A percentile compares a stretch with the other conserved stretches of the same genome.
Evolutionary conservation across 2,329 filamentous ascomycete species (phyloP).

Genomic region (Verticillium isaacii): DNA sequence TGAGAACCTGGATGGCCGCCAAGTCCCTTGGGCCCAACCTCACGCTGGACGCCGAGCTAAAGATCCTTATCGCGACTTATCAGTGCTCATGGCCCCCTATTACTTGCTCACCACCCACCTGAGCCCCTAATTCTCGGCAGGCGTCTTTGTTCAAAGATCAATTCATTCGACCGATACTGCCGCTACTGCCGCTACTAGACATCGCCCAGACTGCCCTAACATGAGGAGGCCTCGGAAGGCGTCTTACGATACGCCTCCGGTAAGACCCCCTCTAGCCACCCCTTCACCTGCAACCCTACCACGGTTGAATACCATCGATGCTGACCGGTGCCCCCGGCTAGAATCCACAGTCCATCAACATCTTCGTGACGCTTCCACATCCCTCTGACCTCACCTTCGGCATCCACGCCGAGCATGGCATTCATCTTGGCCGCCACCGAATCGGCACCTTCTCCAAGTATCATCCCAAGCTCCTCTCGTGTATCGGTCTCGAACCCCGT

Average conservation of each 20-base stretch:
- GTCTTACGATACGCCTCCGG: slow-evolving; percentile 13
- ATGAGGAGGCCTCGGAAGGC: not conserved
- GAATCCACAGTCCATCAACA: slow-evolving; percentile 28
- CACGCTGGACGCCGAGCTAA: not conserved
- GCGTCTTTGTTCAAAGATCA: not conserved
- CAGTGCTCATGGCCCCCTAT: not conserved
- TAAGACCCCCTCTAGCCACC: slow-evolving; percentile 24
- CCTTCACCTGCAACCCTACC: slow-evolving; percentile 29
- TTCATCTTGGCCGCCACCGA: slow-evolving; percentile 27
- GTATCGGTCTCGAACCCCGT: slow-evolving; percentile 27
- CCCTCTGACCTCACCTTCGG: slow-evolving; percentile 35
- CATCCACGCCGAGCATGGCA: slow-evolving; percentile 33
- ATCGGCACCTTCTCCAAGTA: slow-evolving; percentile 19
- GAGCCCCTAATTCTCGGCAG: not conserved
- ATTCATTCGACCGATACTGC: too few relatives aligned
- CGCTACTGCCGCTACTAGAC: too few relatives aligned
- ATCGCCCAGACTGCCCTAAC: too few relatives aligned
- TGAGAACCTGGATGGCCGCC: slow-evolving; percentile 12
- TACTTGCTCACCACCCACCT: not conserved
- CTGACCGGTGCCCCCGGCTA: slow-evolving; percentile 24
- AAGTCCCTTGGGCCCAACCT: slow-evolving; percentile 1
- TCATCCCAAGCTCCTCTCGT: slow-evolving; percentile 17
- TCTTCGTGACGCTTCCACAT: slow-evolving; percentile 29
- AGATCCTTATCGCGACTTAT: not conserved
- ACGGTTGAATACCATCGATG: slow-evolving; percentile 28